These are phyloP conservation scores for Amorphotheca resinae DNA, from an alignment of 495 filamentous ascomycete genomes.

Conservation along the genomic window DNA sequence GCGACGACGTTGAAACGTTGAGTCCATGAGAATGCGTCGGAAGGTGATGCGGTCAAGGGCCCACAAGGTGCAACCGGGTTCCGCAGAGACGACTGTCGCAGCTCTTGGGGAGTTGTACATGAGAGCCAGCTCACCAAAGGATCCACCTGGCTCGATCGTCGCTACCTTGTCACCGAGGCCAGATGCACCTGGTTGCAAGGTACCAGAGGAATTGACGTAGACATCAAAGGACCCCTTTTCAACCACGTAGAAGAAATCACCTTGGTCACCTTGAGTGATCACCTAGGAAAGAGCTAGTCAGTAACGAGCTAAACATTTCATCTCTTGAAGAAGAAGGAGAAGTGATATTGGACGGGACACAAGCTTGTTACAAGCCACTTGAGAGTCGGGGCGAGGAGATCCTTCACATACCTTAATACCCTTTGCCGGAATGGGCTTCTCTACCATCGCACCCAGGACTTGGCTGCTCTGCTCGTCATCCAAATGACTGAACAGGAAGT, in stretches of 20 bases:
- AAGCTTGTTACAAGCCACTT: no score
- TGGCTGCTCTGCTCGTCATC: conserved; percentile 84
- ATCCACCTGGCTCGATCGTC: conserved; percentile 73
- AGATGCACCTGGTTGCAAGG: conserved; percentile 66
- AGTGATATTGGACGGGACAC: no score
- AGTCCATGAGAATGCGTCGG: conserved; percentile 96
- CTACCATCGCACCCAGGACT: conserved; percentile 80
- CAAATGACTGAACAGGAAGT: conserved; percentile 90
- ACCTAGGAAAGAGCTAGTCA: conserved; percentile 36
- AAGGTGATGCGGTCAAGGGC: conserved; percentile 92
- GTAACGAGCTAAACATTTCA: not conserved
- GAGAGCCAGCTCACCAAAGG: conserved; percentile 93
- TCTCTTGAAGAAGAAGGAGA: not conserved
- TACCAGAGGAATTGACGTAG: conserved; percentile 71
- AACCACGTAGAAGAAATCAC: conserved; percentile 96
- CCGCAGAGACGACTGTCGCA: conserved; percentile 83
- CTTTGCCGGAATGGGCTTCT: conserved; percentile 90
- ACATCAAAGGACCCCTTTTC: conserved; percentile 86
- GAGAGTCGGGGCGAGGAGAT: no score
- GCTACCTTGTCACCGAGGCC: conserved; percentile 81
- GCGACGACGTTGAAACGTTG: conserved; percentile 84
- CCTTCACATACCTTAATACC: conserved; percentile 64
- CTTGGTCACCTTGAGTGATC: conserved; percentile 89
- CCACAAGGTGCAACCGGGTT: conserved; percentile 74
- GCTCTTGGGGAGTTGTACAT: conserved; percentile 99